Evolutionary conservation across 345 rosid genomes (phyloP).

Genomic region (Eucalyptus lansdowneana): DNA sequence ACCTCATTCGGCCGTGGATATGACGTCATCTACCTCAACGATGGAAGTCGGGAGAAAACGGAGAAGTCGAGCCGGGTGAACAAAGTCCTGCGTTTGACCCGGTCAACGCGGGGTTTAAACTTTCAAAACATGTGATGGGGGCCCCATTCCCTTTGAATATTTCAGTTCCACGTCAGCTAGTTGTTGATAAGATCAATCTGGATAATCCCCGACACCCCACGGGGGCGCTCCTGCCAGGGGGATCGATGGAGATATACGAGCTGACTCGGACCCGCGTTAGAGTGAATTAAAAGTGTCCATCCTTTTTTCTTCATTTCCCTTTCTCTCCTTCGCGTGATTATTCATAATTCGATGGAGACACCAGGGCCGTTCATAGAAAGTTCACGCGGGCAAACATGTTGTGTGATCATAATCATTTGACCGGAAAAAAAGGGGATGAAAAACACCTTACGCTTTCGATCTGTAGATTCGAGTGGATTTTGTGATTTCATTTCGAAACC

Average conservation of each 20-base stretch:
- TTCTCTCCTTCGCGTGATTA: not conserved
- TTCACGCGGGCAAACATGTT: not conserved
- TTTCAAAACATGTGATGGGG: not conserved
- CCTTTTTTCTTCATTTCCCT: not conserved
- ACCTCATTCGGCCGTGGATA: too few relatives aligned
- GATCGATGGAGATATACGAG: not conserved
- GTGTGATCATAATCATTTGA: not conserved
- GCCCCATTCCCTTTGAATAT: not conserved
- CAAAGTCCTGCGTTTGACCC: not conserved
- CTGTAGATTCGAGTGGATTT: not conserved
- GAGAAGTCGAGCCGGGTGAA: not conserved
- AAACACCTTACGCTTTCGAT: not conserved
- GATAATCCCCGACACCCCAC: not conserved
- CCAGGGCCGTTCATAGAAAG: not conserved
- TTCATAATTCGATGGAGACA: not conserved
- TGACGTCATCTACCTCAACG: not conserved
- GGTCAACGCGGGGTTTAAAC: not conserved
- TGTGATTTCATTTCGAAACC: not conserved
- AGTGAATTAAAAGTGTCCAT: not conserved
- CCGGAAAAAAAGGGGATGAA: not conserved
- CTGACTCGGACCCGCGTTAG: not conserved
- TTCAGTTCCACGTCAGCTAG: not conserved
- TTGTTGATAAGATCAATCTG: not conserved
- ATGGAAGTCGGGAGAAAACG: not conserved
- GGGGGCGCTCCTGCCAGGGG: not conserved